These are phyloP conservation scores for Ottelia alismoides DNA, from an alignment of 106 monocot genomes.

Conservation along the genomic window DNA sequence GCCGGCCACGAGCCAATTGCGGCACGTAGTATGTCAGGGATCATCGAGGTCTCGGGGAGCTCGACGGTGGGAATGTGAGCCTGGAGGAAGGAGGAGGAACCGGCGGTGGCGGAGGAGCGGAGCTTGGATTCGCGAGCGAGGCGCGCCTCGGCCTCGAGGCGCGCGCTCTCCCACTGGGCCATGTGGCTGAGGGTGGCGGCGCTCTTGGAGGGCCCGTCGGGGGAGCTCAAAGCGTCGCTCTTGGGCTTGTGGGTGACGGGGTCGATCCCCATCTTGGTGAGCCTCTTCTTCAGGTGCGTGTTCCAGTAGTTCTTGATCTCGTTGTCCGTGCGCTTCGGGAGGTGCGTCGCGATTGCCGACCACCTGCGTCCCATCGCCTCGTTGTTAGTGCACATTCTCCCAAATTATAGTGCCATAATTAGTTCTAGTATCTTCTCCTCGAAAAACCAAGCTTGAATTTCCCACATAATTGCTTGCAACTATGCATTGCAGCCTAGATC, in stretches of 20 bases:
- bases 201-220: constrained; percentile 16
- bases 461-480: no score
- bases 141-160: constrained; percentile 67
- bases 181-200: constrained; percentile 72
- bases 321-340: constrained; percentile 72
- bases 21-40: constrained; percentile 4
- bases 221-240: constrained; percentile 15
- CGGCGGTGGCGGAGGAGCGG: constrained; percentile 10
- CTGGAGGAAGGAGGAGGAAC: neutral
- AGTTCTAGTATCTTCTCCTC: no score
- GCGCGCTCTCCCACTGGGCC: constrained; percentile 88
- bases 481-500: no score
- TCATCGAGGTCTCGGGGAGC: neutral
- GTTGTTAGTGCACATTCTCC: no score
- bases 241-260: constrained; percentile 71
- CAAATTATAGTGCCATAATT: neutral
- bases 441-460: no score
- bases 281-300: constrained; percentile 70
- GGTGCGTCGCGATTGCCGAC: constrained; percentile 74
- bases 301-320: constrained; percentile 95
- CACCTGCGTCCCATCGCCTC: constrained; percentile 26
- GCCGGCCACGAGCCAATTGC: constrained; percentile 20
- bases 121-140: constrained; percentile 51
- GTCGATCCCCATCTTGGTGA: constrained; percentile 77
- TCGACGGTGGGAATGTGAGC: neutral